phyloP scores from a whole-genome alignment of 2,329 filamentous ascomycete genomes.

The Penicillium sp. region DNA sequence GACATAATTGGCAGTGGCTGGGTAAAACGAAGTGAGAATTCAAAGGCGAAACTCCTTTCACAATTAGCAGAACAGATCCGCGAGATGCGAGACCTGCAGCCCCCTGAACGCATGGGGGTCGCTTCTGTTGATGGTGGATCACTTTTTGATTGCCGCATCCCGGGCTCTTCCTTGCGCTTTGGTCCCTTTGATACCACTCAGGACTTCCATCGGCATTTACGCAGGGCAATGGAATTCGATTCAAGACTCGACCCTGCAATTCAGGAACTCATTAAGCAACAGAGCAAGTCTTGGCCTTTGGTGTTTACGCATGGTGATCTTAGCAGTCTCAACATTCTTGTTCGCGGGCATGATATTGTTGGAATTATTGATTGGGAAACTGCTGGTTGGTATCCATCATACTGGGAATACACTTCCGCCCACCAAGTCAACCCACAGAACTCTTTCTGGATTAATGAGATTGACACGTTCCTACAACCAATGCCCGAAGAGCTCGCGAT shows the following conservation, averaged over 20 bases:
- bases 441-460: slow-evolving; percentile 38
- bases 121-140: slow-evolving; percentile 34
- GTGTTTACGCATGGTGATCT: slow-evolving; percentile 45
- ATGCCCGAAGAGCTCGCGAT: slow-evolving; percentile 41
- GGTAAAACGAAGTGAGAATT: slow-evolving; percentile 31
- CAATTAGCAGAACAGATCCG: slow-evolving; percentile 30
- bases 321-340: slow-evolving; percentile 41
- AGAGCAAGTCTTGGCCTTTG: slow-evolving; percentile 29
- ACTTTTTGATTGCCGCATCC: slow-evolving; percentile 34
- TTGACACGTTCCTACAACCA: slow-evolving; percentile 43
- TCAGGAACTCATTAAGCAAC: slow-evolving; percentile 35
- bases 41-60: slow-evolving; percentile 35
- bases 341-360: too few species aligned
- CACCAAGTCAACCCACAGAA: slow-evolving; percentile 44
- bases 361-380: slow-evolving; percentile 45
- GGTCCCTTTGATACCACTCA: too few species aligned
- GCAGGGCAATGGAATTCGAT: too few species aligned
- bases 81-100: slow-evolving; percentile 32
- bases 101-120: slow-evolving; percentile 25
- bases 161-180: slow-evolving; percentile 26
- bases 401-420: slow-evolving; percentile 38
- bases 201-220: too few species aligned
- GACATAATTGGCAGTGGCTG: slow-evolving; percentile 34
- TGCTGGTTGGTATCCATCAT: slow-evolving; percentile 33
- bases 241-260: too few species aligned